Evolutionary conservation across 2,329 filamentous ascomycete species (phyloP).

Genomic region (Arthrinium phaeospermum): DNA sequence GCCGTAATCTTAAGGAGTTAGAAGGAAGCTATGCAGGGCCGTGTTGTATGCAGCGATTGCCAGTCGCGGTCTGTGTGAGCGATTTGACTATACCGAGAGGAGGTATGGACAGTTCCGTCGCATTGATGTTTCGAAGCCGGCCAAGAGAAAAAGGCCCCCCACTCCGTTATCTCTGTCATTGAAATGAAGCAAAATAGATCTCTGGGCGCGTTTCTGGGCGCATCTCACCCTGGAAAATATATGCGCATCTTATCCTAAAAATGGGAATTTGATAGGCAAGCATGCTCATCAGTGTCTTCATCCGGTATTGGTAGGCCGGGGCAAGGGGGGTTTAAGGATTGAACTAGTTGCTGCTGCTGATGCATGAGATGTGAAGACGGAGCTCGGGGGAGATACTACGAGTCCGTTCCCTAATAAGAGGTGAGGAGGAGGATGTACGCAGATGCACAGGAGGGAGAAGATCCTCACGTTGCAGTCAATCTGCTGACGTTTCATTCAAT

Average conservation of each 20-base stretch:
- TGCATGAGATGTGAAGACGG: background rate
- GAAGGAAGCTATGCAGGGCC: background rate
- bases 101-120: conserved; percentile 5
- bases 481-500: background rate
- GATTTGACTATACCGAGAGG: background rate
- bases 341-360: background rate
- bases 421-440: background rate
- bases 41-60: background rate
- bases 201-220: conserved; percentile 5
- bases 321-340: background rate
- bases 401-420: background rate
- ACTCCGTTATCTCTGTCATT: background rate
- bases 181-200: background rate
- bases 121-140: conserved; percentile 3
- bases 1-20: background rate
- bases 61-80: background rate
- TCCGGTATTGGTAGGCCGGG: background rate
- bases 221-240: conserved; percentile 1
- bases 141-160: background rate
- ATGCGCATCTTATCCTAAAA: background rate
- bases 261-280: background rate
- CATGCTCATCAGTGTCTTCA: background rate
- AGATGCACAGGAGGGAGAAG: background rate
- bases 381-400: background rate
- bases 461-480: background rate